These are phyloP conservation scores for Sherardia arvensis DNA, from an alignment of 257 asterid genomes.

Conservation along the genomic window DNA sequence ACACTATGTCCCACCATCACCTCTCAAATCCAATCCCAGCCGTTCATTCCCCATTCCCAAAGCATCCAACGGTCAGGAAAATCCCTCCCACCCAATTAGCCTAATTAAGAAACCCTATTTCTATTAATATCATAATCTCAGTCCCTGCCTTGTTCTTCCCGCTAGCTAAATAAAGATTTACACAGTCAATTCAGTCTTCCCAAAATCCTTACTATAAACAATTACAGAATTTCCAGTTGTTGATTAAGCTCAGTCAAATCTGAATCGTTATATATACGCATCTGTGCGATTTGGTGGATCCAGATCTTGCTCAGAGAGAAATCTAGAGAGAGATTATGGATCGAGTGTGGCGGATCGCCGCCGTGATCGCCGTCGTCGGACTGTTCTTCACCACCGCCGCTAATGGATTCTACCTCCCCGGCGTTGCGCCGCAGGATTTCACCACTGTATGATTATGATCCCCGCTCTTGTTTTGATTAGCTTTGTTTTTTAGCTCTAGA, in stretches of 20 bases:
- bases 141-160: conserved; percentile 17
- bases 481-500: background rate
- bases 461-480: background rate
- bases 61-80: conserved; percentile 5
- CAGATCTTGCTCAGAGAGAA: conserved; percentile 15
- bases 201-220: background rate
- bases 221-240: background rate
- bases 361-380: conserved; percentile 18
- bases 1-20: background rate
- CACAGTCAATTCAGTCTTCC: background rate
- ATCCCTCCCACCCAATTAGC: background rate
- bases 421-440: conserved; percentile 91
- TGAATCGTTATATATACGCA: background rate
- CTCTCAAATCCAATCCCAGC: conserved; percentile 14
- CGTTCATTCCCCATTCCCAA: background rate
- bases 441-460: conserved; percentile 33
- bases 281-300: conserved; percentile 10
- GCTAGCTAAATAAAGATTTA: background rate
- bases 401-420: conserved; percentile 71
- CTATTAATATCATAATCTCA: background rate
- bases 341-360: conserved; percentile 35
- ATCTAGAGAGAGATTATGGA: conserved; percentile 22
- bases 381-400: conserved; percentile 31
- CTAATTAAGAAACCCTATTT: background rate
- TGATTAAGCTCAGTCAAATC: conserved; percentile 3